These are phyloP conservation scores for Xerocomellus chrysenteron DNA, from an alignment of 768 basidiomycete genomes.

Conservation along the genomic window DNA sequence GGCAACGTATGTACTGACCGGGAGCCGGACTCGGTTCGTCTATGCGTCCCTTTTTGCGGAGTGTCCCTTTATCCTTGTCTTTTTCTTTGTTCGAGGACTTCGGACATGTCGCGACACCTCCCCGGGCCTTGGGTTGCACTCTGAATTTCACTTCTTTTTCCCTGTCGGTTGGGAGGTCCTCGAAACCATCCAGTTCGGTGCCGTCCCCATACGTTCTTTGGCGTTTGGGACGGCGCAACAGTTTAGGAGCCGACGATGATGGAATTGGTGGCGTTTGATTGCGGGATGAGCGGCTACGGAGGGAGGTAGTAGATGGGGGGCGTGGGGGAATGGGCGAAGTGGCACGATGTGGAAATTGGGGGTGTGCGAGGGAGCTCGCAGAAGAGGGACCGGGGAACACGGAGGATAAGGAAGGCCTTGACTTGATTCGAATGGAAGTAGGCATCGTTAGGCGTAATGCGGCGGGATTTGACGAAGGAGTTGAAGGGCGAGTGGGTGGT, in stretches of 20 bases:
- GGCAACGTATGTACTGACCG: constrained; percentile 38
- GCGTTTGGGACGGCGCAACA: constrained; percentile 77
- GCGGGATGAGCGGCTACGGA: constrained; percentile 36
- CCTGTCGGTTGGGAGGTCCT: constrained; percentile 83
- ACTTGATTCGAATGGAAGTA: constrained; percentile 71
- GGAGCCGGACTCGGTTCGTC: constrained; percentile 37
- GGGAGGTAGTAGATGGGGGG: constrained; percentile 56
- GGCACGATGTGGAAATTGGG: constrained; percentile 44
- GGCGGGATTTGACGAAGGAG: constrained; percentile 74
- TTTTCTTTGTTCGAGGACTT: constrained; percentile 39
- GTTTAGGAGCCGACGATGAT: constrained; percentile 54
- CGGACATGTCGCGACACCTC: constrained; percentile 47
- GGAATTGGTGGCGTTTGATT: constrained; percentile 34
- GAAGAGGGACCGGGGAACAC: constrained; percentile 58
- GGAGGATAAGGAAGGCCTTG: constrained; percentile 71
- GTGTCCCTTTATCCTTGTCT: constrained; percentile 51
- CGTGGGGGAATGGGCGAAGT: constrained; percentile 59
- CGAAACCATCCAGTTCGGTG: constrained; percentile 84
- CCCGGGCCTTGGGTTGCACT: constrained; percentile 70
- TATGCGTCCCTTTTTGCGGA: constrained; percentile 56
- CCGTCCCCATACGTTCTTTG: constrained; percentile 79
- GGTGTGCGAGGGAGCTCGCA: constrained; percentile 27
- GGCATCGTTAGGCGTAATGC: constrained; percentile 87
- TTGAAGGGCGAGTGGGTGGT: constrained; percentile 76
- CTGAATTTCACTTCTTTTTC: constrained; percentile 77